Conservation (phyloP, 129 eudicot genomes). For the Glebionis coronaria region DNA sequence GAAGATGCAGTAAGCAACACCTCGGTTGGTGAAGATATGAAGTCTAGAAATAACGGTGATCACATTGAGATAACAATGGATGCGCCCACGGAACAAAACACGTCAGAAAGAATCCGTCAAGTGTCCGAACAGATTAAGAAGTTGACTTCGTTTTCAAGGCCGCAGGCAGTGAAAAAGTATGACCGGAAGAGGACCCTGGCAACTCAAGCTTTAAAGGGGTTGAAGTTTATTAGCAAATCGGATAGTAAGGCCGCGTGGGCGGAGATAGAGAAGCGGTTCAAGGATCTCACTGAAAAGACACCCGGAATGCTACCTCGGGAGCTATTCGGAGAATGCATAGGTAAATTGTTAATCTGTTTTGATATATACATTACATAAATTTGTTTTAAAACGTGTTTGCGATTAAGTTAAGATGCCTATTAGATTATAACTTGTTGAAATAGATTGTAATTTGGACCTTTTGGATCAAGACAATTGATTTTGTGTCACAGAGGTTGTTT, state of each 20-base stretch:
- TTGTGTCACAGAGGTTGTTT: too few relatives aligned
- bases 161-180: slow-evolving; percentile 26
- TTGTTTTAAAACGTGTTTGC: too few relatives aligned
- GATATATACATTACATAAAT: too few relatives aligned
- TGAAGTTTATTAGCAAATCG: slow-evolving; percentile 57
- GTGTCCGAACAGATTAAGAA: slow-evolving; percentile 56
- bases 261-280: slow-evolving; percentile 56
- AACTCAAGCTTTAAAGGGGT: slow-evolving; percentile 50
- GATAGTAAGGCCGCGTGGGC: slow-evolving; percentile 63
- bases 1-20: slow-evolving; percentile 4
- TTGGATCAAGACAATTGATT: too few relatives aligned
- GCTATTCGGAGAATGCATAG: slow-evolving; percentile 69
- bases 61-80: too few relatives aligned
- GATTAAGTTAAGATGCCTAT: too few relatives aligned
- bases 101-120: slow-evolving; percentile 50
- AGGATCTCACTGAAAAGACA: slow-evolving; percentile 35
- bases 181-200: slow-evolving; percentile 63
- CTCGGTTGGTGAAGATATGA: neutral
- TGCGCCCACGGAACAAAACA: slow-evolving; percentile 29
- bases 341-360: slow-evolving; percentile 24
- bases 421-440: too few relatives aligned
- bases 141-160: slow-evolving; percentile 30
- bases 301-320: slow-evolving; percentile 60
- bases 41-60: too few relatives aligned
- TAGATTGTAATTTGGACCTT: too few relatives aligned